phyloP scores from a whole-genome alignment of 2,329 filamentous ascomycete genomes.

The Sclerotinia sclerotiorum region DNA sequence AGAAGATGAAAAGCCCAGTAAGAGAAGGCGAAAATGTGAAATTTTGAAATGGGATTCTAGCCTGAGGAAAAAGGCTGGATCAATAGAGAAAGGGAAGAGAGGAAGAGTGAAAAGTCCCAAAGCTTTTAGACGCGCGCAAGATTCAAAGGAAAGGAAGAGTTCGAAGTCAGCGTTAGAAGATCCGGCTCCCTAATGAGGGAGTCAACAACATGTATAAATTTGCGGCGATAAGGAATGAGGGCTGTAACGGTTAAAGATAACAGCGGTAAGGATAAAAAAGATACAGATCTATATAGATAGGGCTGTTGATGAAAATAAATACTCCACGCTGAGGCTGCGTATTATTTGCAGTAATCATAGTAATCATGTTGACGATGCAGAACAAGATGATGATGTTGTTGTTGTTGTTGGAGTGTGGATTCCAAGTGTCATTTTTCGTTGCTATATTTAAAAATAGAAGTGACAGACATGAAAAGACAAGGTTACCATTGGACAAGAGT shows the following conservation, averaged over 20 bases:
- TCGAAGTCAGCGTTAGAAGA: slow-evolving; percentile 8
- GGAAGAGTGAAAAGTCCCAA: background rate
- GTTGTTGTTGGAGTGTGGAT: slow-evolving; percentile 18
- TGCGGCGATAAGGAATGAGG: slow-evolving; percentile 1
- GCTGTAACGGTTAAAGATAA: background rate
- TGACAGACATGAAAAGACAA: background rate
- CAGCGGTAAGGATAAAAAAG: background rate
- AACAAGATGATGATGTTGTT: background rate
- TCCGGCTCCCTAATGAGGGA: slow-evolving; percentile 19
- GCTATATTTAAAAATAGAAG: slow-evolving; percentile 19
- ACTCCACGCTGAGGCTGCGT: background rate
- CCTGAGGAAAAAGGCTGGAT: slow-evolving; percentile 1
- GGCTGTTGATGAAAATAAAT: slow-evolving; percentile 8
- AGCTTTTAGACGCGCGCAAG: slow-evolving; percentile 3
- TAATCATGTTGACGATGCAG: slow-evolving; percentile 10
- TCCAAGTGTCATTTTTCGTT: background rate
- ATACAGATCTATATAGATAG: background rate
- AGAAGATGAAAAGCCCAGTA: background rate
- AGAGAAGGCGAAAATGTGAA: background rate
- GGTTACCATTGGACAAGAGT: background rate
- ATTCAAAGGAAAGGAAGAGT: background rate
- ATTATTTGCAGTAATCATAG: background rate
- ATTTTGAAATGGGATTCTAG: slow-evolving; percentile 11
- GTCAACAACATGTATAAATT: slow-evolving; percentile 13
- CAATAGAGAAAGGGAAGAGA: background rate